Evolutionary conservation across 192 early-diverging fungal genomes (phyloP).

Genomic region (Physocladia obscura): DNA sequence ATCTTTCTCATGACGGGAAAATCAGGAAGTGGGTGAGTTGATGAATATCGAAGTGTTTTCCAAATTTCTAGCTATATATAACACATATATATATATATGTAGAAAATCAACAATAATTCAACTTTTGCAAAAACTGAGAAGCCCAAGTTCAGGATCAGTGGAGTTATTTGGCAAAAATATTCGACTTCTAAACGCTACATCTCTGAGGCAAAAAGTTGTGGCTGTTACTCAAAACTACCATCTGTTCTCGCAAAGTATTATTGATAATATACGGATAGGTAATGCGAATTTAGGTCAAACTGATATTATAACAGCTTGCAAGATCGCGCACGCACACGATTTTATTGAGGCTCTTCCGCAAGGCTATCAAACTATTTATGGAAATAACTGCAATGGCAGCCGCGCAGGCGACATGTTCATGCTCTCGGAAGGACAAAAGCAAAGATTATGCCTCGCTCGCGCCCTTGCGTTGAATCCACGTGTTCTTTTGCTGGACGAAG

Average conservation of each 20-base stretch:
- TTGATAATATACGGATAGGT: slow-evolving; percentile 48
- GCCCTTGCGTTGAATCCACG: slow-evolving; percentile 84
- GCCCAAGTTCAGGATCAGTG: background rate
- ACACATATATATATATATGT: no score
- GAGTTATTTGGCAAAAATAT: slow-evolving; percentile 3
- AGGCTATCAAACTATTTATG: slow-evolving; percentile 82
- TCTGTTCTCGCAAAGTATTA: slow-evolving; percentile 56
- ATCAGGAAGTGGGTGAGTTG: slow-evolving; percentile 10
- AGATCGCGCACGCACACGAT: slow-evolving; percentile 72
- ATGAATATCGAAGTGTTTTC: no score
- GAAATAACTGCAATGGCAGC: no score
- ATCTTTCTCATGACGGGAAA: background rate
- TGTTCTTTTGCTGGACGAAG: slow-evolving; percentile 70
- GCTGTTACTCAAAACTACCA: slow-evolving; percentile 50
- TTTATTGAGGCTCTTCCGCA: slow-evolving; percentile 71
- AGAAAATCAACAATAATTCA: slow-evolving; percentile 8
- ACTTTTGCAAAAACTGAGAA: slow-evolving; percentile 1
- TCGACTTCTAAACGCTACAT: background rate
- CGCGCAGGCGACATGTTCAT: no score
- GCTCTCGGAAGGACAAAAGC: slow-evolving; percentile 89
- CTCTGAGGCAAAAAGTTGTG: background rate
- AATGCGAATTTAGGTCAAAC: no score
- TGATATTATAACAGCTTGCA: no score
- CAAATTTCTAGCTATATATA: no score
- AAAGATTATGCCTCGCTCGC: slow-evolving; percentile 93